These are phyloP conservation scores for Blyttiomyces sp. DNA, from an alignment of 371 early-diverging fungal species.

Conservation along the genomic window DNA sequence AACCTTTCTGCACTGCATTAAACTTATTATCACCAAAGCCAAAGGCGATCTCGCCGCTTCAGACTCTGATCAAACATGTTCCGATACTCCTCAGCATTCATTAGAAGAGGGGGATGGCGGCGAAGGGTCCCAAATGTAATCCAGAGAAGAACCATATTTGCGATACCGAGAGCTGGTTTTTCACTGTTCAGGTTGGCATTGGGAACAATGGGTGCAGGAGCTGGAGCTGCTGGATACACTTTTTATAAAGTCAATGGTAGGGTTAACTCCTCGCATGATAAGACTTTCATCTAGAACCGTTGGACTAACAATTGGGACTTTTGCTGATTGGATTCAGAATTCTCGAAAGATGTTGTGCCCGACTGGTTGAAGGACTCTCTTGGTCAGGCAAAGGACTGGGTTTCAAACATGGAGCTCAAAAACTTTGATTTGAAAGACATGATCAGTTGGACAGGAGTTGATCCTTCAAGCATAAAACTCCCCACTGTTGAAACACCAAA, in stretches of 20 bases:
- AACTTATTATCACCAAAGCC: too few relatives aligned
- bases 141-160: constrained; percentile 3
- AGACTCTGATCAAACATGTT: too few relatives aligned
- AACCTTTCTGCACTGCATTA: too few relatives aligned
- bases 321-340: constrained; percentile 6
- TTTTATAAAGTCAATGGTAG: constrained; percentile 56
- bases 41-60: too few relatives aligned
- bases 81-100: too few relatives aligned
- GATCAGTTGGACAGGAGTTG: not conserved
- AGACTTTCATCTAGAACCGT: not conserved
- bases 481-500: constrained; percentile 2
- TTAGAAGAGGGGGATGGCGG: too few relatives aligned
- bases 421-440: constrained; percentile 20
- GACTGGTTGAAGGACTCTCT: constrained; percentile 34
- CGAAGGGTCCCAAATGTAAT: too few relatives aligned
- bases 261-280: not conserved
- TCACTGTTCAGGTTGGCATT: constrained; percentile 48
- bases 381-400: constrained; percentile 21
- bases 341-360: constrained; percentile 31
- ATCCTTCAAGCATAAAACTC: constrained; percentile 3
- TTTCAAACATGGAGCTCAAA: constrained; percentile 21
- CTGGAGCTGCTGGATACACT: constrained; percentile 55
- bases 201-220: constrained; percentile 48
- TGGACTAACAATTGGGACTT: too few relatives aligned
- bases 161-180: constrained; percentile 23